Evolutionary conservation across 2,329 filamentous ascomycete genomes (phyloP), one percentile per base, ranked within the genome.

Genomic region (Pyricularia sp.): DNA sequence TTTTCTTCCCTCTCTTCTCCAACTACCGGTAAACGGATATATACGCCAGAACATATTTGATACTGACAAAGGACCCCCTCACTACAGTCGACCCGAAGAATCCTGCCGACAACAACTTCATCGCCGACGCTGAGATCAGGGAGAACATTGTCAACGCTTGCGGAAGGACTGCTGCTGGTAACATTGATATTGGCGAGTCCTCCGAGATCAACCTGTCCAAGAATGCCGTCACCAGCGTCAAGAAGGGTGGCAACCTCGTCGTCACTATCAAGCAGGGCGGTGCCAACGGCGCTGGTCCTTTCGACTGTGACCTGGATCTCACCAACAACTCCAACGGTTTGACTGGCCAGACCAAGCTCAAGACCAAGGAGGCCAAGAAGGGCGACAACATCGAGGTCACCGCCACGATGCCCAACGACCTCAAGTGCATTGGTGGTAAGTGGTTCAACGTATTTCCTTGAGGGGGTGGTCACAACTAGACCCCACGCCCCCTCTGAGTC

Each of bases 31-130:
- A 36, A 12, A 14, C 11, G 3, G 2, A 11, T 36, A n/a, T 23
- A 23, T 7, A 23, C 2, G n/a, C 7, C 25, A 61, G n/a, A n/a
- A 50, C 17, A 66, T 50, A 4, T 69, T 25, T 42, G n/a, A 12
- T 23, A 66, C 25, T 71, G 26, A 61, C 58, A 59, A n/a, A n/a
- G 9, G 2, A 23, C 3, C 81, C 17, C n/a, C 58, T 23, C 58
- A 7, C 17, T n/a, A 23, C 23, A 61, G 81, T 88, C 69, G 81
- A 86, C 71, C 76, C 82, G 64, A 76, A 76, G 69, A 80, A 86
- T 72, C 83, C 86, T 72, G 84, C 86, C 70, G 88, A 90, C 70
- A 81, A 86, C 10, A 88, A 86, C 65, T 82, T 88, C 73, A 90
- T 90, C 77, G 81, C 82, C 66, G 83, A 86, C 69, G 82, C 81